Evolutionary conservation across 768 basidiomycete genomes (phyloP), one percentile per base, ranked within the genome.

Genomic region (Clavulina sp.): DNA sequence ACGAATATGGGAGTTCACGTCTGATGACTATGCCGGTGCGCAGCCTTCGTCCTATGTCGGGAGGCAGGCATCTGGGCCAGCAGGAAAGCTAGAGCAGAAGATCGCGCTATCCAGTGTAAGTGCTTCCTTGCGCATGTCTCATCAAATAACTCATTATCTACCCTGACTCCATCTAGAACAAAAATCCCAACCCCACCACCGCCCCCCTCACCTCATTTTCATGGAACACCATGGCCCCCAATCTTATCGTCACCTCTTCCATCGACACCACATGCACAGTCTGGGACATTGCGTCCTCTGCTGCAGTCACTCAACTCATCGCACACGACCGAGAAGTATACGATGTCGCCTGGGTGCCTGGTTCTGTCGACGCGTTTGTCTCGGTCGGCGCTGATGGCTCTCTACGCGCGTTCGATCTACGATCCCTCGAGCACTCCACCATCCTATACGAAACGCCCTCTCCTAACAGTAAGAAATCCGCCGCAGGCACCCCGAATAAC

Each of bases 181-280:
- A 96, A 72, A 79, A 86, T 5, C 88, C 92, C 60, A 81, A 73
- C 58, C 78, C 83, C 60, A 76, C 76, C 44, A 79, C 78, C 29
- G 91, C 95, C 3, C 95, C 95, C 1, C 68, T 97, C 56, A 99
- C 95, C 9, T 88, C 83, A 63, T 95, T 99, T 66, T 91, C 91
- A 0, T 99, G 95, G 95, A 96, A 95, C 62, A 81, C 89, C 59
- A 84, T 91, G 61, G 73, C 82, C 0, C 89, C 93, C 1, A 80
- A 78, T 56, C 77, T 87, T 48, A 81, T 97, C 59, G 93, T 97
- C 33, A 99, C 95, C 4, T 92, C 93, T 23, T 95, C 91, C 5
- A 93, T 97, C 59, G 95, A 99, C 63, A 99, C 95, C 48, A 95
- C 92, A 13, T 97, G 93, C 64, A 97, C 95, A 1, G 84, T 97